Conservation (phyloP, 768 basidiomycete genomes). For the Kwoniella europaea region DNA sequence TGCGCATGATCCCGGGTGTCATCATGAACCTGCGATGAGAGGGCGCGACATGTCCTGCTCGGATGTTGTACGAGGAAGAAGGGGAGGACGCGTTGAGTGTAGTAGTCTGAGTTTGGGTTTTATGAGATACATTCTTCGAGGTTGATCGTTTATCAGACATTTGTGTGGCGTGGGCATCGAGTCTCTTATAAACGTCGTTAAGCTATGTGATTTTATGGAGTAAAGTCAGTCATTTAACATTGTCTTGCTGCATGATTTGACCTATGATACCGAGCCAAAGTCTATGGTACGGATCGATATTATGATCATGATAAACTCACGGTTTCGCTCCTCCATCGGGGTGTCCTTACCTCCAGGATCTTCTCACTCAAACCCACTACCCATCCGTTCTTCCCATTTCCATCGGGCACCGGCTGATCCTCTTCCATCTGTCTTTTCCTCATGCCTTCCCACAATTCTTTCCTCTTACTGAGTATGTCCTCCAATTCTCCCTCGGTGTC, state of each 20-base stretch:
- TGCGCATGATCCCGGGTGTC: conserved; percentile 16
- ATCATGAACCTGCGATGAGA: conserved; percentile 44
- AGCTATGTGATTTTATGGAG: conserved; percentile 18
- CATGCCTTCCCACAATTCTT: conserved; percentile 6
- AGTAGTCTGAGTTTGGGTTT: background rate
- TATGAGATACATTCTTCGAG: background rate
- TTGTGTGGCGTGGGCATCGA: conserved; percentile 38
- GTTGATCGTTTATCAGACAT: conserved; percentile 17
- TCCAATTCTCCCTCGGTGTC: conserved; percentile 17
- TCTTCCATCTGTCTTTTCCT: background rate
- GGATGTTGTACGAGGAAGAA: background rate
- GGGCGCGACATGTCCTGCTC: conserved; percentile 46
- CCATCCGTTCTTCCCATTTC: conserved; percentile 38
- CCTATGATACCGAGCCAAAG: too few species aligned
- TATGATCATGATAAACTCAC: conserved; percentile 29
- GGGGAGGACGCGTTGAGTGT: background rate
- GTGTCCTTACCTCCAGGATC: conserved; percentile 55
- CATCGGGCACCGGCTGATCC: background rate
- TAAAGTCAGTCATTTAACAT: background rate
- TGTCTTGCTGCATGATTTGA: too few species aligned
- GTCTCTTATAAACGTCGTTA: conserved; percentile 38
- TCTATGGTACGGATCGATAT: too few species aligned
- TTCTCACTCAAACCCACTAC: conserved; percentile 43
- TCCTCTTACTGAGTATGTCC: background rate
- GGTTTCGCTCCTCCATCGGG: conserved; percentile 49